These are phyloP conservation scores for Mycogone perniciosa DNA, from an alignment of 2,329 filamentous ascomycete species.

Conservation along the genomic window DNA sequence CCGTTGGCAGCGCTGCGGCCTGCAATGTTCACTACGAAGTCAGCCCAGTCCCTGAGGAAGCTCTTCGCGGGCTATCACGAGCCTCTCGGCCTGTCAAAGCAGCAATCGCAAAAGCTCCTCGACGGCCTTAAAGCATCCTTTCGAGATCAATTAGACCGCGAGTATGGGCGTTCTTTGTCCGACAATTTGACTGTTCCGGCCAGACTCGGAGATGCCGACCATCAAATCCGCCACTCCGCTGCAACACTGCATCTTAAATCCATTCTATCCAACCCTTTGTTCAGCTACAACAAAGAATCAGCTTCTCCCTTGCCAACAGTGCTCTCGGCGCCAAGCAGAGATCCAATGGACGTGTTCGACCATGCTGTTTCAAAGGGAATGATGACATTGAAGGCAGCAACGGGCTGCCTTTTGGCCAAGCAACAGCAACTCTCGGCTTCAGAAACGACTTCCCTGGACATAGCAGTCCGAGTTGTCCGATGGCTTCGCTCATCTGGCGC, in stretches of 20 bases:
- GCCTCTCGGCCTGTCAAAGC: constrained; percentile 43
- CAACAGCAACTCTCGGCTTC: constrained; percentile 31
- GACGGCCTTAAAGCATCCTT: constrained; percentile 52
- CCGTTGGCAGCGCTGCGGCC: constrained; percentile 22
- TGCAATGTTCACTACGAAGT: constrained; percentile 34
- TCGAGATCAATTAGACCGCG: constrained; percentile 50
- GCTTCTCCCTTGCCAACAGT: constrained; percentile 15
- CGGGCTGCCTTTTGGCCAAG: constrained; percentile 47
- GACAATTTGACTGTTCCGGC: constrained; percentile 17
- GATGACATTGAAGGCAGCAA: constrained; percentile 48
- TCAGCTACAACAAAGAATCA: constrained; percentile 31
- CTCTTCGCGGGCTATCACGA: constrained; percentile 42
- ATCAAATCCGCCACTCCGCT: constrained; percentile 31
- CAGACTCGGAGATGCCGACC: constrained; percentile 16
- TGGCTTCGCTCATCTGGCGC: constrained; percentile 49
- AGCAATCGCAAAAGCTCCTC: constrained; percentile 49
- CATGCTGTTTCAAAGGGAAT: constrained; percentile 49
- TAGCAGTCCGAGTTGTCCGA: constrained; percentile 41
- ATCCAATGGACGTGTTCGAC: constrained; percentile 51
- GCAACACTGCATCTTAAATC: constrained; percentile 45
- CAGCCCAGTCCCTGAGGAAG: constrained; percentile 31
- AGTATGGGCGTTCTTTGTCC: constrained; percentile 41
- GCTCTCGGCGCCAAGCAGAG: constrained; percentile 21
- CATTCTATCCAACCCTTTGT: constrained; percentile 52
- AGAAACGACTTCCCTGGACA: constrained; percentile 28